These are phyloP conservation scores for Melastoma malabathricum DNA, from an alignment of 345 rosid species.

Conservation along the genomic window DNA sequence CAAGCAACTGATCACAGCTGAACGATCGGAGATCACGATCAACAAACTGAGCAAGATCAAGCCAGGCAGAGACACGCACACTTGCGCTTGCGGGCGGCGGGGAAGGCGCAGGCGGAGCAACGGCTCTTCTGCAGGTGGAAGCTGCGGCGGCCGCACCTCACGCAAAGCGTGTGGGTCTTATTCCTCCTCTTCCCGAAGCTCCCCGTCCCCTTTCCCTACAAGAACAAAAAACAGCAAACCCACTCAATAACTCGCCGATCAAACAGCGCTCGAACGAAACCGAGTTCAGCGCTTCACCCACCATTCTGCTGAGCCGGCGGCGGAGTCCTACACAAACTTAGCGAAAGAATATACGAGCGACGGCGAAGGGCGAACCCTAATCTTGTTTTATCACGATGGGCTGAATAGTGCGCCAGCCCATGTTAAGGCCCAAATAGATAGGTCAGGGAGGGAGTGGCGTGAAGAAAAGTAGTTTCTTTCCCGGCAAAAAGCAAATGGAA, in stretches of 20 bases:
- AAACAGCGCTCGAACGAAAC: background rate
- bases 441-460: background rate
- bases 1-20: background rate
- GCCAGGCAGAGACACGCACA: slow-evolving; percentile 10
- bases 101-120: slow-evolving; percentile 37
- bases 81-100: slow-evolving; percentile 38
- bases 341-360: background rate
- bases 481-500: background rate
- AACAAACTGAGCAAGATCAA: background rate
- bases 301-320: slow-evolving; percentile 3
- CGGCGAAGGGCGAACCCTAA: slow-evolving; percentile 11
- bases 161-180: slow-evolving; percentile 49
- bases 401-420: background rate
- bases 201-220: slow-evolving; percentile 48
- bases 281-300: slow-evolving; percentile 9
- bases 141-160: slow-evolving; percentile 49
- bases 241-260: too few species aligned
- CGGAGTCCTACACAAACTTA: background rate
- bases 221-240: background rate
- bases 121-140: slow-evolving; percentile 53
- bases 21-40: background rate
- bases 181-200: slow-evolving; percentile 50
- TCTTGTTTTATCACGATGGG: background rate
- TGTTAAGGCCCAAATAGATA: background rate
- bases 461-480: background rate